Evolutionary conservation across 495 filamentous ascomycete species (phyloP).

Genomic region (Penicillium verhagenii): DNA sequence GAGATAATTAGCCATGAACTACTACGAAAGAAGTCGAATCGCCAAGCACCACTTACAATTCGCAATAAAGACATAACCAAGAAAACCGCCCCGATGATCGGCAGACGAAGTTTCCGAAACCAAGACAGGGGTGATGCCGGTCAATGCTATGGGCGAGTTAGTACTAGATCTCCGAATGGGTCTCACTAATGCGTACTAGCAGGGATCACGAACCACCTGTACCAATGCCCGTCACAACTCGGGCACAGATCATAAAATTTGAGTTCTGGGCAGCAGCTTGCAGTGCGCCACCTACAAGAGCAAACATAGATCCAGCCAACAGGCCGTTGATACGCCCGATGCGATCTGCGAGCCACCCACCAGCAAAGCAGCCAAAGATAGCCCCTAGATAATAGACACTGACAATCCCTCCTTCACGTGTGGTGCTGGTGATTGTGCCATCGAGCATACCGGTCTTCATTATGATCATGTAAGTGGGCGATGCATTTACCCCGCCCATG

Average conservation of each 20-base stretch:
- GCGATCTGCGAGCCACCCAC: constrained; percentile 52
- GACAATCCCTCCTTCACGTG: constrained; percentile 48
- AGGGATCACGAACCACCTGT: constrained; percentile 38
- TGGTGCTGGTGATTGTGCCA: constrained; percentile 38
- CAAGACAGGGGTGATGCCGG: constrained; percentile 51
- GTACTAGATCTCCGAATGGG: constrained; percentile 4
- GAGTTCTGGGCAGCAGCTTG: constrained; percentile 51
- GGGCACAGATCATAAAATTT: constrained; percentile 54
- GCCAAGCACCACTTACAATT: constrained; percentile 41
- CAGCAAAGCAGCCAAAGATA: constrained; percentile 53
- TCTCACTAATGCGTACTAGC: constrained; percentile 7
- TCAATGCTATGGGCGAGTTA: constrained; percentile 36
- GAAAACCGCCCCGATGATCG: constrained; percentile 44
- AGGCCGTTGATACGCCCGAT: constrained; percentile 57
- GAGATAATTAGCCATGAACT: not conserved
- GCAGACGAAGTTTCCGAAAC: constrained; percentile 52
- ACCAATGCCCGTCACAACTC: constrained; percentile 56
- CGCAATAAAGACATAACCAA: constrained; percentile 55
- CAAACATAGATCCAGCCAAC: constrained; percentile 50
- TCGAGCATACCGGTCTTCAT: constrained; percentile 37
- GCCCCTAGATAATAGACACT: constrained; percentile 56
- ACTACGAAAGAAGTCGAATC: not conserved
- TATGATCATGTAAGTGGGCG: constrained; percentile 36
- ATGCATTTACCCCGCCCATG: constrained; percentile 50
- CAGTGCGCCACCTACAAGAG: constrained; percentile 52